Base-by-base conservation (phyloP, 805 yeast species). In the Pichia heedii region DNA sequence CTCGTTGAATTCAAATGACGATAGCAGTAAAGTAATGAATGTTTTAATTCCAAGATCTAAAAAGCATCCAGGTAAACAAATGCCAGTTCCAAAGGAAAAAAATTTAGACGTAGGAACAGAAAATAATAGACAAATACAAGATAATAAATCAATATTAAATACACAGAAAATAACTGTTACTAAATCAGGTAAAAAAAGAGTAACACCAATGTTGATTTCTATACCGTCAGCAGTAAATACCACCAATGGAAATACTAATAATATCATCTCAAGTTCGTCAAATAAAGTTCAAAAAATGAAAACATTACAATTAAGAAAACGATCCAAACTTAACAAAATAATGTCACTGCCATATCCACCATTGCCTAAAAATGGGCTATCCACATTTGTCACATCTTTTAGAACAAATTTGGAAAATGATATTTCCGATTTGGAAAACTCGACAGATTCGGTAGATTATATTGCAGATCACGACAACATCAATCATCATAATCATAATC, bases 101-200 rank as follows among this genome's bases (percentile, higher is more conserved):
- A 13, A 24, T n/a, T 4, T 15, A 3, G 18, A 26, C 2, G n/a
- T n/a, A n/a, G 24, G 13, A 12, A 26, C 35, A n/a, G 10, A 27
- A 12, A 12, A 16, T 13, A 12, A 32, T 4, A 3, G 19, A 5
- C 15, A 12, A 5, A 12, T 47, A 3, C 44, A 45, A 18, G 43
- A 48, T 1, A 54, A 55, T 39, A 36, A 42, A 2, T 37, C 53
- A 16, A 51, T 56, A 1, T 33, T 53, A 11, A 33, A 54, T 8
- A 45, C 55, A 58, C 73, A 79, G 62, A 63, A 72, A 44, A 72
- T 80, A 1, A 73, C 84, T 3, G 71, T 84, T 5, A 76, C 89
- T 1, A 83, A 84, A 52, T 80, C 81, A 33, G 93, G 93, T 4
- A 78, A 77, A 54, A 84, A 83, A 52, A 63, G 93, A 51, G 87